These are phyloP conservation scores for Aspergillus puulaauensis DNA, from an alignment of 2,329 filamentous ascomycete genomes.

Conservation along the genomic window DNA sequence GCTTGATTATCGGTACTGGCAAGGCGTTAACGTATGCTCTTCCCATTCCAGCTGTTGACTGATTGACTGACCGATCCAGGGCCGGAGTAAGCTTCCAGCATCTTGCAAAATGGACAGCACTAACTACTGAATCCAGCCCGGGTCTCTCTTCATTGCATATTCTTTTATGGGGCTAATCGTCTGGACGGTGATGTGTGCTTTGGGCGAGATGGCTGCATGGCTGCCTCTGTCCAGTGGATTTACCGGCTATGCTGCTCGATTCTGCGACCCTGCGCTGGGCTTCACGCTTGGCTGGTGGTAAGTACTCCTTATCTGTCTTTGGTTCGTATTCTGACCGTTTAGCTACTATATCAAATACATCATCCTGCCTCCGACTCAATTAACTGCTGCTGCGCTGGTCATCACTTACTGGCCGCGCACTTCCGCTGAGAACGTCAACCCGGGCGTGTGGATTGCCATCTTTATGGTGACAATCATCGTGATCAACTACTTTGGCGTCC, in stretches of 20 bases:
- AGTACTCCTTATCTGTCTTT: constrained; percentile 18
- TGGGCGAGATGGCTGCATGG: constrained; percentile 85
- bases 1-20: constrained; percentile 42
- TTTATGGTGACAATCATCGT: constrained; percentile 62
- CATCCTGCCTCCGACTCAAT: constrained; percentile 79
- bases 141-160: constrained; percentile 44
- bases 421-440: constrained; percentile 65
- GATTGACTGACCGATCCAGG: background rate
- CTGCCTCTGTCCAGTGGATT: constrained; percentile 75
- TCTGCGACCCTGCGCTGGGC: constrained; percentile 76
- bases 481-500: constrained; percentile 71
- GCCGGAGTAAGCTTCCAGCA: background rate
- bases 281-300: constrained; percentile 74
- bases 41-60: constrained; percentile 35
- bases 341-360: constrained; percentile 72
- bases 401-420: constrained; percentile 67
- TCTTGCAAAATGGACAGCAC: background rate
- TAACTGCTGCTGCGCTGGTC: constrained; percentile 74
- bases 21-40: constrained; percentile 34
- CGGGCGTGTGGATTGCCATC: constrained; percentile 75
- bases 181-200: constrained; percentile 75
- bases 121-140: constrained; percentile 28
- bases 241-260: constrained; percentile 75
- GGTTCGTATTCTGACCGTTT: background rate
- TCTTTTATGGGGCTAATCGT: constrained; percentile 56